A percentile compares a stretch with the other conserved stretches of the same genome.
Evolutionary conservation across 768 basidiomycete genomes (phyloP).

Genomic region (Lactifluus volemus): DNA sequence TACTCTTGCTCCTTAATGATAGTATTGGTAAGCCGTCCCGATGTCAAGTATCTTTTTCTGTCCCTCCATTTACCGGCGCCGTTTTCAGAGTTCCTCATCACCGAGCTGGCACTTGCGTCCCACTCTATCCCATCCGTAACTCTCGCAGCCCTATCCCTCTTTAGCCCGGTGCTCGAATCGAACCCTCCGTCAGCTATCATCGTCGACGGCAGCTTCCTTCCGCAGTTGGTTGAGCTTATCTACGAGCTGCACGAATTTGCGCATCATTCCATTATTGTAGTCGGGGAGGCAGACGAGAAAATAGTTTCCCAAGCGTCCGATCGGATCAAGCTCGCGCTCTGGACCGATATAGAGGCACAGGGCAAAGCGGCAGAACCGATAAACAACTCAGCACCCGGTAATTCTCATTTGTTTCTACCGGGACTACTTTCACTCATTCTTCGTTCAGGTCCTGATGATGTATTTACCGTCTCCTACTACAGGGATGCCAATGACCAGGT

Average conservation of each 20-base stretch:
- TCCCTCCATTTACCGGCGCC: conserved; percentile 3
- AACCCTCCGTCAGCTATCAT: conserved; percentile 71
- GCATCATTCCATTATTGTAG: conserved; percentile 55
- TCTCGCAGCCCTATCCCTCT: conserved; percentile 47
- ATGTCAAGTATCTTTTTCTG: not conserved
- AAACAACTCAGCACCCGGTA: conserved; percentile 42
- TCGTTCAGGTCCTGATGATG: conserved; percentile 44
- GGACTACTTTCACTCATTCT: conserved; percentile 2
- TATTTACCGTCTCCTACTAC: conserved; percentile 64
- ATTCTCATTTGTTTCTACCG: conserved; percentile 22
- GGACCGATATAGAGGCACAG: conserved; percentile 62
- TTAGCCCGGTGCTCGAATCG: conserved; percentile 54
- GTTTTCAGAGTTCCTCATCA: conserved; percentile 62
- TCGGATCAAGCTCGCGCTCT: conserved; percentile 50
- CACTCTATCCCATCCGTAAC: conserved; percentile 64
- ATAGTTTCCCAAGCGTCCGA: conserved; percentile 39
- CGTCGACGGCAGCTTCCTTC: conserved; percentile 55
- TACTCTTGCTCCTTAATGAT: conserved; percentile 73
- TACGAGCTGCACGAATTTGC: conserved; percentile 46
- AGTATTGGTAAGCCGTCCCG: conserved; percentile 43
- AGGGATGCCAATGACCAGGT: conserved; percentile 42
- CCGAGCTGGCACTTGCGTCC: conserved; percentile 69
- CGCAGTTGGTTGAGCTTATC: conserved; percentile 61
- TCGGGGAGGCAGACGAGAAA: conserved; percentile 51
- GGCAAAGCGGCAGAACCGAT: conserved; percentile 43